Evolutionary conservation across 495 filamentous ascomycete species (phyloP).

Genomic region (Rhizodiscina lignyota): DNA sequence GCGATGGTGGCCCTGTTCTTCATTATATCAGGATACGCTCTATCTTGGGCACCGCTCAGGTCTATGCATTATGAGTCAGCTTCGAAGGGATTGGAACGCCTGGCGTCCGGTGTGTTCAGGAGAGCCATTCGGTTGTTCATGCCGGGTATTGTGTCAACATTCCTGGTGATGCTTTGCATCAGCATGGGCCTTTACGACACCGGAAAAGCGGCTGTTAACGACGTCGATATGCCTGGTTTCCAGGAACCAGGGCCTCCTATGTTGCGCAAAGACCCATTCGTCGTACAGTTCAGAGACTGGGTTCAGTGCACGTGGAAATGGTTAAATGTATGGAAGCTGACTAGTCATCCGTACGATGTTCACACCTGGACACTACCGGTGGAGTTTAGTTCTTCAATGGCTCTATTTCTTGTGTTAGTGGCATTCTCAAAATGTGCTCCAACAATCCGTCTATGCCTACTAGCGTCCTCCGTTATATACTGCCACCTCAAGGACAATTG

Average conservation of each 20-base stretch:
- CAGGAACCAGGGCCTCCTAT: background rate
- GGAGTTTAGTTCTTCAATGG: slow-evolving; percentile 10
- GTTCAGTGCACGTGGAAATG: background rate
- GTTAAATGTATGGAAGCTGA: background rate
- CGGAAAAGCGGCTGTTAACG: background rate
- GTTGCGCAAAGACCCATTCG: background rate
- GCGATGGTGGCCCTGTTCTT: slow-evolving; percentile 26
- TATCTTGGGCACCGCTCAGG: slow-evolving; percentile 31
- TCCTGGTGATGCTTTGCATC: slow-evolving; percentile 27
- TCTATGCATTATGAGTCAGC: slow-evolving; percentile 5
- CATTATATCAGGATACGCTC: slow-evolving; percentile 18
- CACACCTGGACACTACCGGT: slow-evolving; percentile 11
- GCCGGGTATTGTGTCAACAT: slow-evolving; percentile 29
- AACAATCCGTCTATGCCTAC: background rate
- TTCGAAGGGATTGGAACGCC: slow-evolving; percentile 18
- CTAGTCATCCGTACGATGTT: slow-evolving; percentile 14
- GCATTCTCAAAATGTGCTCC: slow-evolving; percentile 5
- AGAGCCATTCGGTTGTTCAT: slow-evolving; percentile 28
- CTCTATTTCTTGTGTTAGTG: slow-evolving; percentile 3
- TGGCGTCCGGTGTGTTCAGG: slow-evolving; percentile 29
- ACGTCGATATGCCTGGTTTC: background rate
- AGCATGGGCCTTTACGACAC: background rate
- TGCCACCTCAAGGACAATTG: slow-evolving; percentile 26
- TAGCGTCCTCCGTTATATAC: background rate
- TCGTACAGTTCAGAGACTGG: background rate